phyloP scores from a whole-genome alignment of 139 green algal genomes.

The Auxenochlorella pyrenoidosa region DNA sequence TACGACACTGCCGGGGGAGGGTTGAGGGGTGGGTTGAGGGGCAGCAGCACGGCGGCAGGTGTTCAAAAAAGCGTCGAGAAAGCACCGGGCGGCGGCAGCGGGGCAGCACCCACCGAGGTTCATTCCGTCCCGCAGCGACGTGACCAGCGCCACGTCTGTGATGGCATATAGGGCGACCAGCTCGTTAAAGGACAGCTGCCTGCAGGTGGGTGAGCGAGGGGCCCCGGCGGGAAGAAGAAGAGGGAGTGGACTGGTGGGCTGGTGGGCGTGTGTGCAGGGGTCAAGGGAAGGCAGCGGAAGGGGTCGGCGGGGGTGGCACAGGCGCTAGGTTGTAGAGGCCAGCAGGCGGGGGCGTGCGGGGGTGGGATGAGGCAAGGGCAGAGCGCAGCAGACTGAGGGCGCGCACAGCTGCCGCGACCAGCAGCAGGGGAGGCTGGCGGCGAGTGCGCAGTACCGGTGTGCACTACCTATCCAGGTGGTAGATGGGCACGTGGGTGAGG shows the following conservation, averaged over 20 bases:
- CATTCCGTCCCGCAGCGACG: constrained; percentile 91
- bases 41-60: neutral
- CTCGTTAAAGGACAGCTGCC: constrained; percentile 93
- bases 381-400: too few species aligned
- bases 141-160: constrained; percentile 87
- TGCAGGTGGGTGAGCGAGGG: neutral
- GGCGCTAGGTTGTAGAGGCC: too few species aligned
- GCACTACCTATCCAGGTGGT: constrained; percentile 88
- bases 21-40: too few species aligned
- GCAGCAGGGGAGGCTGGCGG: neutral
- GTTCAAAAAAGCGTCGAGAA: neutral
- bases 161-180: constrained; percentile 96
- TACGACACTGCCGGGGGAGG: constrained; percentile 89
- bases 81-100: neutral
- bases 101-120: constrained; percentile 84
- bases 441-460: too few species aligned
- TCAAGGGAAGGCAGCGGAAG: too few species aligned
- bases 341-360: too few species aligned
- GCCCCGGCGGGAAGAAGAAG: too few species aligned
- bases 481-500: constrained; percentile 97
- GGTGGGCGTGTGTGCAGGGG: too few species aligned
- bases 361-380: too few species aligned
- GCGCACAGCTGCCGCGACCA: too few species aligned
- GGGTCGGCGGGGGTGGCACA: neutral
- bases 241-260: too few species aligned